Percentiles rank a stretch among this genome's conserved stretches.
Conservation (phyloP, 164 flowering plant genomes). For the Chimonanthus praecox region DNA sequence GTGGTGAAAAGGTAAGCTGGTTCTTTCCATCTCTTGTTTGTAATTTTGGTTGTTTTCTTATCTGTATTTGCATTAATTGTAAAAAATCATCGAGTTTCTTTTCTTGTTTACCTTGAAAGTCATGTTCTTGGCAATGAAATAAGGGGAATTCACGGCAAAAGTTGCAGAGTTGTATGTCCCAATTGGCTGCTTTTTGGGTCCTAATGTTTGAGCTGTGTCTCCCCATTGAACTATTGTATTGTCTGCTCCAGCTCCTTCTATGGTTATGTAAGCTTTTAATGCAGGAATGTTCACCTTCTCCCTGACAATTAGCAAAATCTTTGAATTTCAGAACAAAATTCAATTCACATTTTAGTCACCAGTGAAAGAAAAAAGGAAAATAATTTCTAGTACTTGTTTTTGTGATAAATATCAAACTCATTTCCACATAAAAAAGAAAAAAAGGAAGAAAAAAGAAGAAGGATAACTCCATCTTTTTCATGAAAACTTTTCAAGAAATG, state of each 20-base stretch:
- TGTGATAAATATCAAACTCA: not conserved
- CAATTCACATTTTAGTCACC: not conserved
- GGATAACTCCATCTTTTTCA: too few relatives aligned
- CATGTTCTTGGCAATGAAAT: constrained; percentile 90
- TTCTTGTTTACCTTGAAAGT: constrained; percentile 66
- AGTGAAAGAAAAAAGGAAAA: not conserved
- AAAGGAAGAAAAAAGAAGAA: too few relatives aligned
- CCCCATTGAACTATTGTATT: constrained; percentile 88
- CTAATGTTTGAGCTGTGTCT: constrained; percentile 81
- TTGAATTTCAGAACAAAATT: not conserved
- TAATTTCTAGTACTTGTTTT: not conserved
- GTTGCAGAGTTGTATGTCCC: constrained; percentile 89
- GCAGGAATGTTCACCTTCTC: constrained; percentile 85
- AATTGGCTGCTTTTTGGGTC: constrained; percentile 61
- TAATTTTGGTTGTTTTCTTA: too few relatives aligned
- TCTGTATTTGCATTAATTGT: not conserved
- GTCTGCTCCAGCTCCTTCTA: constrained; percentile 94
- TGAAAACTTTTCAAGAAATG: too few relatives aligned
- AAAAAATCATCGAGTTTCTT: not conserved
- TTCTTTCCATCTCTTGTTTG: too few relatives aligned
- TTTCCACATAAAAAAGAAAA: not conserved
- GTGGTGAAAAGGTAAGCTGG: too few relatives aligned
- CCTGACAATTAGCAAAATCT: constrained; percentile 35
- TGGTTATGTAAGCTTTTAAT: constrained; percentile 70
- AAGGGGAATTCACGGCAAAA: constrained; percentile 86